These are phyloP conservation scores for Cavenderia fasciculata DNA, from an alignment of 78 protist genomes.

Conservation along the genomic window DNA sequence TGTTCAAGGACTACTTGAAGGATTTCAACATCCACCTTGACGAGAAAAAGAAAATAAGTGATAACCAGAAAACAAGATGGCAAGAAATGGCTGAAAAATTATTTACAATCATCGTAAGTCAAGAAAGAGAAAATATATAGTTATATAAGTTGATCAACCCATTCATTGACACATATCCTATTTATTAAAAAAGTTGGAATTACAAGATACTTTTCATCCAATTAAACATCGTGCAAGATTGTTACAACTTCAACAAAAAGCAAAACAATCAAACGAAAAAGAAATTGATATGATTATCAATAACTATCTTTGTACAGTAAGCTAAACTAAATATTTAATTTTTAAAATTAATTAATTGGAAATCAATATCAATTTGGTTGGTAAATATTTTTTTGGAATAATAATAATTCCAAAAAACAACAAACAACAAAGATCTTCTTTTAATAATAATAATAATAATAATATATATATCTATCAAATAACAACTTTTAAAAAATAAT, in stretches of 20 bases:
- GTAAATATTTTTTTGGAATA: not conserved
- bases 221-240: not conserved
- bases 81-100: constrained; percentile 55
- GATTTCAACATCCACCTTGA: constrained; percentile 23
- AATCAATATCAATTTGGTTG: too few relatives aligned
- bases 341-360: too few relatives aligned
- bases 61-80: constrained; percentile 38
- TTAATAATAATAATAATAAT: too few relatives aligned
- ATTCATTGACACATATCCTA: not conserved
- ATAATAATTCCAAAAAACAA: too few relatives aligned
- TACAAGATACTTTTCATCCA: too few relatives aligned
- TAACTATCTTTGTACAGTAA: constrained; percentile 18
- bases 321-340: too few relatives aligned
- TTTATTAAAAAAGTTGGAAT: not conserved
- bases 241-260: not conserved
- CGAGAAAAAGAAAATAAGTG: not conserved
- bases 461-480: too few relatives aligned
- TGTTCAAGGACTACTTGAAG: constrained; percentile 34
- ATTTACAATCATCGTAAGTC: constrained; percentile 16
- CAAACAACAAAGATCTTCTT: too few relatives aligned
- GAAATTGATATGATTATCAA: constrained; percentile 42
- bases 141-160: not conserved
- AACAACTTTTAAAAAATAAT: too few relatives aligned
- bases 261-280: not conserved
- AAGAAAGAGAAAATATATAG: not conserved